Evolutionary conservation across 352 stramenopile genomes (phyloP).

Genomic region (Globisporangium uncinulatum): DNA sequence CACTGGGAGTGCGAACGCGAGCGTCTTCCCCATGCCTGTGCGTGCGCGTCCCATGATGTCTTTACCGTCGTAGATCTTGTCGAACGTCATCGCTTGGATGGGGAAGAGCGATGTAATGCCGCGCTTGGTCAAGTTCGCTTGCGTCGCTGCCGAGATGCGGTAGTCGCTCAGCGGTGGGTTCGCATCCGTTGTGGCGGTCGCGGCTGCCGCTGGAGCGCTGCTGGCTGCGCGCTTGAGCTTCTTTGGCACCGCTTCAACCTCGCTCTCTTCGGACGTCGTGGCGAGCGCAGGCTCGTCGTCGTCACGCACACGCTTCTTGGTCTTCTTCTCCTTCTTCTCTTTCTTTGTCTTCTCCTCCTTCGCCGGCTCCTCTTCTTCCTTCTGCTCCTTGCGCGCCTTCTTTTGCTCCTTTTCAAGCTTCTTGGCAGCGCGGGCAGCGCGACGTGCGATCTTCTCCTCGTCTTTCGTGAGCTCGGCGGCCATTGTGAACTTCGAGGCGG

Average conservation of each 20-base stretch:
- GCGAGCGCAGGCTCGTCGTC: constrained; percentile 23
- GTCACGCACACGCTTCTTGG: constrained; percentile 66
- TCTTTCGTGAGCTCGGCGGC: constrained; percentile 32
- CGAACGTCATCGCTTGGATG: constrained; percentile 93
- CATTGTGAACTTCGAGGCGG: constrained; percentile 10
- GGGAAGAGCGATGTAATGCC: constrained; percentile 89
- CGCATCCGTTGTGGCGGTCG: constrained; percentile 20
- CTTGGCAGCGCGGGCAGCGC: constrained; percentile 20
- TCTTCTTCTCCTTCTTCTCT: constrained; percentile 77
- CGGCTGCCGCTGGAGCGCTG: not conserved
- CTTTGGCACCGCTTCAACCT: constrained; percentile 37
- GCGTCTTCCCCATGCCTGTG: constrained; percentile 98
- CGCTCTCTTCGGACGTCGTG: constrained; percentile 49
- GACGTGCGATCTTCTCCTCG: constrained; percentile 37
- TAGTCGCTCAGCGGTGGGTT: constrained; percentile 77
- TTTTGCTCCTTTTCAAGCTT: constrained; percentile 51
- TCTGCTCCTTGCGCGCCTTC: constrained; percentile 41
- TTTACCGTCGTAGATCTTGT: constrained; percentile 92
- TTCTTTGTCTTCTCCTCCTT: constrained; percentile 60
- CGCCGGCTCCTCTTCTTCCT: constrained; percentile 38
- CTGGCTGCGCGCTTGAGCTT: constrained; percentile 16
- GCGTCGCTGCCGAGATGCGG: constrained; percentile 53
- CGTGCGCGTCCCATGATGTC: constrained; percentile 97
- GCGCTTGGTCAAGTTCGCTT: constrained; percentile 56
- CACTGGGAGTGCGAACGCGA: constrained; percentile 96